Base-by-base conservation (phyloP, 2,329 filamentous ascomycete genomes). In the Kalmusia sp. region DNA sequence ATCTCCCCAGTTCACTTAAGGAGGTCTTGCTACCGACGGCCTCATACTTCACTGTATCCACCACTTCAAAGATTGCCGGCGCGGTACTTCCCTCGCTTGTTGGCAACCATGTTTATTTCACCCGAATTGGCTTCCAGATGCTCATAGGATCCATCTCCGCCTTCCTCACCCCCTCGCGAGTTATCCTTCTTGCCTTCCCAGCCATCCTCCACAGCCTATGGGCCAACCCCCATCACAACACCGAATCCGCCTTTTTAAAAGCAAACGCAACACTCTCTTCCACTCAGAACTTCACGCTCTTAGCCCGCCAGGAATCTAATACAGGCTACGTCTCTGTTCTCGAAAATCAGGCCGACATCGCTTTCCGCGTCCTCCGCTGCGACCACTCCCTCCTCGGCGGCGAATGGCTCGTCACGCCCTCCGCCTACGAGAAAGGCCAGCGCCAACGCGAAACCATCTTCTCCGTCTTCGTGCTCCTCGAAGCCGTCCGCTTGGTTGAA, bases 371-470 rank as follows among this genome's bases (percentile, higher is more conserved):
- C 14, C 85, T 99, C 82, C 86, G 95, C 55, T 97, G 92, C 72
- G 95, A 98, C 67, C 95, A 99, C 73, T 96, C 92, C 67, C 81
- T 99, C 27, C 82, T 99, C 1, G 95, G 95, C 34, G 95, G 95
- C 30, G 90, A 97, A 75, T 99, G 93, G 93, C 83, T 88, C 11
- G 74, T 87, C 71, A 83, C 81, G 1, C 70, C 73, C 2, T 55
- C 71, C 40, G 57, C 77, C 25, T 63, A 64, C 22, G 59, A 63
- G 33, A 69, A 76, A 54, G 78, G 76, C 39, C 76, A 80, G 63
- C 73, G 82, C 38, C 78, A 92, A 15, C 84, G 86, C 9, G 95
- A 99, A 75, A 92, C 93, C 0, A 91, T 99, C 51, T 99, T 98
- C 70, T 89, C 91, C 8, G 89, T 98, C n/a, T 99, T 99, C 72